A percentile compares a stretch with the other conserved stretches of the same genome.
phyloP scores from a whole-genome alignment of 2,329 filamentous ascomycete genomes.

The Aspergillus bombycis region DNA sequence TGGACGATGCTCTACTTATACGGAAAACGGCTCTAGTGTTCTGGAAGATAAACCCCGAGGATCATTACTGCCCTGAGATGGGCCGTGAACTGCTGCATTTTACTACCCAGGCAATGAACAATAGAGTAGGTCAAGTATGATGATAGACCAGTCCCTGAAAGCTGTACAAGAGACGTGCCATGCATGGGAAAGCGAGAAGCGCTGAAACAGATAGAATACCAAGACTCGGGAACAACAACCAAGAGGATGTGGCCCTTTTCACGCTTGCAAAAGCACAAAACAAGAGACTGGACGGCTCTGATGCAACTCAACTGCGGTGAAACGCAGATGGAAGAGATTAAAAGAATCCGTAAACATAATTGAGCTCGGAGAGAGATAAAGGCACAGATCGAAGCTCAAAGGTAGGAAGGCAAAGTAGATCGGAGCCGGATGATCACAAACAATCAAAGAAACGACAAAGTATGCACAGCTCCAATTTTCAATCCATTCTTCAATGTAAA shows the following conservation, averaged over 20 bases:
- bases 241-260: conserved; percentile 31
- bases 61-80: neutral
- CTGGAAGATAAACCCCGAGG: too few relatives aligned
- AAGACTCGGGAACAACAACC: conserved; percentile 30
- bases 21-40: neutral
- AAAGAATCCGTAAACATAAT: conserved; percentile 19
- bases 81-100: conserved; percentile 6
- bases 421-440: conserved; percentile 21
- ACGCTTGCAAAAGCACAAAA: conserved; percentile 30
- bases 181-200: conserved; percentile 18
- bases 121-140: conserved; percentile 1
- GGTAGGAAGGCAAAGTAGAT: conserved; percentile 23
- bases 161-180: conserved; percentile 14
- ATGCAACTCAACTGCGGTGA: conserved; percentile 10
- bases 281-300: conserved; percentile 15
- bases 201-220: conserved; percentile 16
- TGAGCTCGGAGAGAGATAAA: conserved; percentile 12
- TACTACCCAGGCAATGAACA: conserved; percentile 8
- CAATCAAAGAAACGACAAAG: neutral
- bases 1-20: neutral
- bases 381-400: conserved; percentile 21
- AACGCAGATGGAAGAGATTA: conserved; percentile 8
- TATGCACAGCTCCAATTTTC: conserved; percentile 17
- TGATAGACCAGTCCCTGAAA: conserved; percentile 7
- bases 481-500: conserved; percentile 17